phyloP scores from a whole-genome alignment of 192 early-diverging fungal species.

The Gamsiella multidivaricata region DNA sequence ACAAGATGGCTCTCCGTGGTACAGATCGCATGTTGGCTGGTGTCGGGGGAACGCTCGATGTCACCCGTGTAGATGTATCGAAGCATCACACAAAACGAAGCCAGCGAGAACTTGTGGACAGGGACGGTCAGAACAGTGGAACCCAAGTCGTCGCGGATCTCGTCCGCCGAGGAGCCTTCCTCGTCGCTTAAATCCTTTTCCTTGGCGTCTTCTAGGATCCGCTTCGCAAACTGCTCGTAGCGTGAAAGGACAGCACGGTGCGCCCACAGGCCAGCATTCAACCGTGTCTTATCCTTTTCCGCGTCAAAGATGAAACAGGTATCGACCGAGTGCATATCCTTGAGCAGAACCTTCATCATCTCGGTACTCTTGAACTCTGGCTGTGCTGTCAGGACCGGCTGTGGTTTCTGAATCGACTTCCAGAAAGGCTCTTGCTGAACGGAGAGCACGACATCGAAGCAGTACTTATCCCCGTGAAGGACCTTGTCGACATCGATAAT shows the following conservation, averaged over 20 bases:
- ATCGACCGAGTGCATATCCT: constrained; percentile 17
- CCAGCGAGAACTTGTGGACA: constrained; percentile 2
- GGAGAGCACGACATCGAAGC: constrained; percentile 6
- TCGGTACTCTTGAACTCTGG: not conserved
- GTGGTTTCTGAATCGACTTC: not conserved
- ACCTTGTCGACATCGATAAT: not conserved
- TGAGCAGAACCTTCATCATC: constrained; percentile 7
- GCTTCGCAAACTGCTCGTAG: not conserved
- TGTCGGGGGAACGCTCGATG: constrained; percentile 3
- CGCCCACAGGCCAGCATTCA: constrained; percentile 9
- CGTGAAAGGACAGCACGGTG: not conserved
- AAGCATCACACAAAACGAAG: constrained; percentile 10
- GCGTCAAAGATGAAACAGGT: constrained; percentile 7
- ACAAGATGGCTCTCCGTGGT: not conserved
- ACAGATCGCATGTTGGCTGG: not conserved
- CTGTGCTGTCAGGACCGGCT: not conserved
- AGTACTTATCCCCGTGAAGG: not conserved
- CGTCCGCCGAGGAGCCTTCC: not conserved
- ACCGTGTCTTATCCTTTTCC: not conserved
- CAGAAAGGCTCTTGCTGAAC: too few species aligned
- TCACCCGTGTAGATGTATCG: constrained; percentile 14
- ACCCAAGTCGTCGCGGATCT: not conserved
- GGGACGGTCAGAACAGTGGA: not conserved
- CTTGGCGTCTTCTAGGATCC: not conserved
- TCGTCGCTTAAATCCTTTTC: not conserved